Evolutionary conservation across 257 asterid species (phyloP), one percentile per base, ranked within the genome.

Genomic region (Fraxinus pennsylvanica): DNA sequence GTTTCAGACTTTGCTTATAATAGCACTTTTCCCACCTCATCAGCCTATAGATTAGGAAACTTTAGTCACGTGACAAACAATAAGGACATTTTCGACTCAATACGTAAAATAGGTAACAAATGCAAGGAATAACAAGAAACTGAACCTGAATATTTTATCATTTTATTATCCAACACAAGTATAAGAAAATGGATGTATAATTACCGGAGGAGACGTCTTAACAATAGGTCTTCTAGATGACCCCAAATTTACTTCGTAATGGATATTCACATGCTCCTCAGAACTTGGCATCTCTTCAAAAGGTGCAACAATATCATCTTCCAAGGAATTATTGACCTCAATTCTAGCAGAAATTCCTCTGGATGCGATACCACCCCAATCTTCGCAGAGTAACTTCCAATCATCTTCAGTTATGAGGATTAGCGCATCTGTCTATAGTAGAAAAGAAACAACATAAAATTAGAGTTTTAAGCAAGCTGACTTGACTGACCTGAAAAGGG

Each of bases 301-400:
- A 68, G 87, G 79, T 67, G 87, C 89, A 71, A 66, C 79, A 63
- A 75, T 77, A 77, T 87, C 86, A 72, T 86, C 89, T 69, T 79
- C 89, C 82, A 67, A 78, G 72, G 80, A 81, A 71, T 73, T 79
- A 80, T 80, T 87, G 79, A 89, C 61, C 67, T 87, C 96, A 74
- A 95, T 79, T 80, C 77, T 86, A 82, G 94, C 97, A 38, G 86
- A 84, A 82, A 95, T 78, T 57, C 97, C 92, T 74, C 84, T 89
- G 65, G 84, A 83, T 76, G 83, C 89, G 0, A 82, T 77, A 77
- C 98, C 93, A 88, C 92, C 96, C 98, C 98, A 95, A 68, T 89
- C 96, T 88, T 91, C 93, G 80, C 99, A 90, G 74, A 95, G 90
- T 63, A 84, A 84, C 76, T 86, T 92, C 99, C 99, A 95, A 75